These are phyloP conservation scores for Crataegus laevigata DNA, from an alignment of 306 rosid genomes.

Conservation along the genomic window DNA sequence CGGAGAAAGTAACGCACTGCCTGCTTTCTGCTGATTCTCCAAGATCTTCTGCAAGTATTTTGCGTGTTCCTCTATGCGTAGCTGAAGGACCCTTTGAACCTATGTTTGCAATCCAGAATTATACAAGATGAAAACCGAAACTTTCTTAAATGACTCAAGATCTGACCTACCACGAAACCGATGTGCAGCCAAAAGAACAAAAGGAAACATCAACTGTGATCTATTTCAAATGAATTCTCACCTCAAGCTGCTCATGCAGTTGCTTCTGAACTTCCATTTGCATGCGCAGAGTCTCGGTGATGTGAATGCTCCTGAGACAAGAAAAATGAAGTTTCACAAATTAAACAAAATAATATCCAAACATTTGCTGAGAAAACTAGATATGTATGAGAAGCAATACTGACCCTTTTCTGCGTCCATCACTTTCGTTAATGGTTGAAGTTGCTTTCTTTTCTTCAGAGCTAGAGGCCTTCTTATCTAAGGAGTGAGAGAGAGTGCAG, in stretches of 20 bases:
- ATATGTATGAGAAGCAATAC: neutral
- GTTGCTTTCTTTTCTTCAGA: conserved; percentile 30
- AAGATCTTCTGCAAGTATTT: conserved; percentile 37
- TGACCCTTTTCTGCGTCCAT: conserved; percentile 32
- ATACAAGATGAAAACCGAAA: neutral
- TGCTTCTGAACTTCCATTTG: conserved; percentile 46
- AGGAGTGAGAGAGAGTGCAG: neutral
- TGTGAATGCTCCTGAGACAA: conserved; percentile 25
- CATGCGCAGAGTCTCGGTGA: conserved; percentile 40
- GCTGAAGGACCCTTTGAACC: conserved; percentile 38
- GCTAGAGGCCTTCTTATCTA: conserved; percentile 27
- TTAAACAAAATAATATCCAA: neutral
- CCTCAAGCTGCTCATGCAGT: conserved; percentile 45
- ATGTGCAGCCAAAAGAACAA: neutral
- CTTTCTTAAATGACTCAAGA: neutral
- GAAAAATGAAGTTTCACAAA: neutral
- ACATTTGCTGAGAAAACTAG: neutral
- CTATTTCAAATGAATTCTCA: neutral
- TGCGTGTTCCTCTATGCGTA: conserved; percentile 40
- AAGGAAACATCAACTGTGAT: neutral
- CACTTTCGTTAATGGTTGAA: conserved; percentile 14
- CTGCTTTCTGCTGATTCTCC: conserved; percentile 33
- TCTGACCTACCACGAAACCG: neutral
- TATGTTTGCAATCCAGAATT: neutral
- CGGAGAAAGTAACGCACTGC: conserved; percentile 22